Evolutionary conservation across 2,329 filamentous ascomycete species (phyloP), one percentile per base, ranked within the genome.

Genomic region (Penicillium sclerotigenum): DNA sequence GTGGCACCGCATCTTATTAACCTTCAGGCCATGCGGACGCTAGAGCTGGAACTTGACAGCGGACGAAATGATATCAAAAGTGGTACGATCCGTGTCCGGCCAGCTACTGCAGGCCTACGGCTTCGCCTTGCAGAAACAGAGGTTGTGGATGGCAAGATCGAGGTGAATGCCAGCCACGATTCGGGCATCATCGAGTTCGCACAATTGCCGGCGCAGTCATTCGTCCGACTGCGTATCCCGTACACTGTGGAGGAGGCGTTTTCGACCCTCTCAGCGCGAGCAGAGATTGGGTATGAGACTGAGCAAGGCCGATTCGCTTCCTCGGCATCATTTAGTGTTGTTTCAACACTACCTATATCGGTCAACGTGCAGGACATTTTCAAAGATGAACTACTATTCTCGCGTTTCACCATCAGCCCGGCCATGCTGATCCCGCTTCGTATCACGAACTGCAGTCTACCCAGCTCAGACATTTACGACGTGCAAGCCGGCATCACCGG

Each of bases 311-410:
- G 77, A 8, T 89, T 90, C 61, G 79, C 81, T 52, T 88, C 87
- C 68, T 81, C 84, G 16, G 83, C 82, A 16, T 80, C 81, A 8
- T 82, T 83, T 20, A 83, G 80, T 4, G 80, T 95, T 20, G 82
- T 87, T 3, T 87, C 94, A 1, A 83, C 88, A 1, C 79, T 99
- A 5, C 90, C 91, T 0, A 80, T 99, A 4, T 92, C 93, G 3
- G 94, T 99, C 59, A 97, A 97, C 62, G 94, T 99, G 6, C 92
- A 97, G 67, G 94, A 99, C 65, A 85, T 95, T 28, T 97, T 97
- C 79, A 96, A 96, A 70, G 85, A 90, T 60, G 78, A 86, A 8
- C 81, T 85, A 0, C 80, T 97, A 0, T 94, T 94, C 68, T 97
- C 92, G 0, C 87, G 88, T 10, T 99, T 99, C 71, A 96, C 90